A percentile compares a stretch with the other conserved stretches of the same genome.
Conservation (phyloP, 2,329 filamentous ascomycete species). For the Xylaria multiplex region DNA sequence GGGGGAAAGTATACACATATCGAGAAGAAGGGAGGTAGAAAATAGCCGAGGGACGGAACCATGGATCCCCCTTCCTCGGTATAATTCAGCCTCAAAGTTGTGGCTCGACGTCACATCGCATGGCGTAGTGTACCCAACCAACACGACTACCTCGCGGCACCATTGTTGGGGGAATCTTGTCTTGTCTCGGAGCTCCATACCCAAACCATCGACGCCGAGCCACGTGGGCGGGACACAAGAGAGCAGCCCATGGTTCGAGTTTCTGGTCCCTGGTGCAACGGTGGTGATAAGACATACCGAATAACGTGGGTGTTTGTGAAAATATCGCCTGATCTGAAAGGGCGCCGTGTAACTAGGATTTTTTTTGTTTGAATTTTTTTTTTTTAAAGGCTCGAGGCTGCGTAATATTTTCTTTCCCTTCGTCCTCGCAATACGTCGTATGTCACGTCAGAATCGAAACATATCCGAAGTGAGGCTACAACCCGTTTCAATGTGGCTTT, state of each 20-base stretch:
- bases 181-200: conserved; percentile 13
- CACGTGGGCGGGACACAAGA: not conserved
- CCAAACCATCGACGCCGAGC: not conserved
- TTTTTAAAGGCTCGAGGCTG: not conserved
- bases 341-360: conserved; percentile 9
- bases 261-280: conserved; percentile 1
- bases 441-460: not conserved
- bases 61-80: not conserved
- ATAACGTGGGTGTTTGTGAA: not conserved
- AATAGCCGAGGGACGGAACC: not conserved
- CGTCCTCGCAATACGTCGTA: too few relatives aligned
- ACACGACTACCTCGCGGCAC: not conserved
- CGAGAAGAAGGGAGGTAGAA: too few relatives aligned
- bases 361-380: not conserved
- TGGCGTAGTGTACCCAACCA: not conserved
- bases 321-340: conserved; percentile 20
- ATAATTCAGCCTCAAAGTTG: conserved; percentile 5
- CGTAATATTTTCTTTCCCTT: too few relatives aligned
- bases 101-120: conserved; percentile 13
- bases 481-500: not conserved
- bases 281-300: not conserved
- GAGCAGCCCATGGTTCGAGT: conserved; percentile 7
- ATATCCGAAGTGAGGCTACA: not conserved
- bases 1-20: not conserved
- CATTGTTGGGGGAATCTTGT: not conserved